Conservation (phyloP, 306 rosid genomes). For the Styphnolobium japonicum region DNA sequence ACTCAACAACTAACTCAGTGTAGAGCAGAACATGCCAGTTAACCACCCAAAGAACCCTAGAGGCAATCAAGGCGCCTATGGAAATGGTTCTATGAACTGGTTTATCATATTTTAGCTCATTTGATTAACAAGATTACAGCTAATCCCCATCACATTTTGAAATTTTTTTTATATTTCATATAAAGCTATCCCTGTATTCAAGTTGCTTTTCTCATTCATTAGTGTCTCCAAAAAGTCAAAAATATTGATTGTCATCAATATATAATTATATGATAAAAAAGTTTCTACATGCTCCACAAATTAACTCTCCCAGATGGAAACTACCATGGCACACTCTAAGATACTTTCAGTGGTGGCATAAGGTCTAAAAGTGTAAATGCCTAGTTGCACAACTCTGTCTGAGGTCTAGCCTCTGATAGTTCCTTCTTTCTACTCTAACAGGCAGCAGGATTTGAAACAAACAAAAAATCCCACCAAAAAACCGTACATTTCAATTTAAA, state of each 20-base stretch:
- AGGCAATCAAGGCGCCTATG: background rate
- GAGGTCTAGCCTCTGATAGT: too few relatives aligned
- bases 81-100: background rate
- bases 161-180: background rate
- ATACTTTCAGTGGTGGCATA: background rate
- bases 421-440: too few relatives aligned
- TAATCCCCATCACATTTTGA: background rate
- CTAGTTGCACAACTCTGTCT: too few relatives aligned
- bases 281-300: too few relatives aligned
- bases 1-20: background rate
- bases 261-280: too few relatives aligned
- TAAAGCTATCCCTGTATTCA: background rate
- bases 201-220: background rate
- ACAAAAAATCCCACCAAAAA: background rate
- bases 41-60: background rate
- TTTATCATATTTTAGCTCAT: background rate
- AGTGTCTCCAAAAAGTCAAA: background rate
- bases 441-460: too few relatives aligned
- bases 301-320: too few relatives aligned
- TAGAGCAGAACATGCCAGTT: background rate
- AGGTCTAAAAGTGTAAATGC: background rate
- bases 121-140: background rate
- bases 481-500: background rate
- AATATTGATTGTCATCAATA: background rate
- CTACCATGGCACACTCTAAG: background rate